These are phyloP conservation scores for Fusarium mexicanum DNA, from an alignment of 2,329 filamentous ascomycete genomes.

Conservation along the genomic window DNA sequence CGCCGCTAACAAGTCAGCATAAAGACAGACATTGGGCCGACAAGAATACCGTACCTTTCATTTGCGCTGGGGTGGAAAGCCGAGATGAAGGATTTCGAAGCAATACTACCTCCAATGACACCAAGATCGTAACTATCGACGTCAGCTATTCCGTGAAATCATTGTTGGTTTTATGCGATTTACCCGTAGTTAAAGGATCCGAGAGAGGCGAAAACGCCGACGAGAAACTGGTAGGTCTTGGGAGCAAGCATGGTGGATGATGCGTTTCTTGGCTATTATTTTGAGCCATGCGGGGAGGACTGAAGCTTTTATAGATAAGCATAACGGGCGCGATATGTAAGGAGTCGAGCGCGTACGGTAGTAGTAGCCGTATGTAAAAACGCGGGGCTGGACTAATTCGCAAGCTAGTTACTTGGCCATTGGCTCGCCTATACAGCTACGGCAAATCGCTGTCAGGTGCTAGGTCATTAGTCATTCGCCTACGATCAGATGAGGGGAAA, in stretches of 20 bases:
- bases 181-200: not conserved
- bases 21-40: too few relatives aligned
- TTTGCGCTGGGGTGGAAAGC: not conserved
- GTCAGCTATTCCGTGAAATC: not conserved
- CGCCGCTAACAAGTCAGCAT: too few relatives aligned
- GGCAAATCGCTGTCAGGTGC: too few relatives aligned
- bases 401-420: too few relatives aligned
- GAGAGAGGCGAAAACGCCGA: not conserved
- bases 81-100: not conserved
- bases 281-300: not conserved
- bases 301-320: not conserved
- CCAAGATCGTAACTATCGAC: not conserved
- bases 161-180: not conserved
- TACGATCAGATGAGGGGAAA: too few relatives aligned
- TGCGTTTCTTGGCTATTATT: not conserved
- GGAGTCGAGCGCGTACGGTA: too few relatives aligned
- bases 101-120: not conserved
- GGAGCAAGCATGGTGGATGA: not conserved
- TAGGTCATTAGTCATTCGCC: too few relatives aligned
- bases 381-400: too few relatives aligned
- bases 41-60: not conserved
- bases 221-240: not conserved
- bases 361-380: too few relatives aligned
- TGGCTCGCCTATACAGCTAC: too few relatives aligned
- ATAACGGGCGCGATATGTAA: too few relatives aligned